Base-by-base conservation (phyloP, 306 rosid genomes). In the Inga oerstediana region DNA sequence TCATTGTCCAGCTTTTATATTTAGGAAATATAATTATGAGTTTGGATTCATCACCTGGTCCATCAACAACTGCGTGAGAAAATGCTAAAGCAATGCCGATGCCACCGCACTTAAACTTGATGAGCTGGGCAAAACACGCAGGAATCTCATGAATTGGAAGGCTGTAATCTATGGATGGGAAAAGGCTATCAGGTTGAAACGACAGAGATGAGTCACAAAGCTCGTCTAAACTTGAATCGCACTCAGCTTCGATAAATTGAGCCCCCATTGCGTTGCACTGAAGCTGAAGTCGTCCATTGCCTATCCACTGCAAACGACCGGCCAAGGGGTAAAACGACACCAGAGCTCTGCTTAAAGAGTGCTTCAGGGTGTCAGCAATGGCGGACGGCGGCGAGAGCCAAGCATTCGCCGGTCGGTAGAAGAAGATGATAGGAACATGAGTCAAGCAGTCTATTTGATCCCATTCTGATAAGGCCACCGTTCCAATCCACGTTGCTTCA, bases 321-420 rank as follows among this genome's bases (percentile, higher is more conserved):
- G 93, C 93, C 0, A 91, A 52, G 3, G 93, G 94, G 45, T 94
- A 91, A 88, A 89, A 94, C 45, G 89, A 84, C 68, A 89, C 92
- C 3, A 92, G 73, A 8, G 82, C 89, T 30, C 79, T 32, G 77
- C 90, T 70, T 15, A 94, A 24, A 0, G 98, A 92, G 70, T 64
- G 80, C 61, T 59, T 90, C 41, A 89, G 82, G 30, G 86, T 82
- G 56, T 83, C 67, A 61, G 87, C 27, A 11, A 89, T 85, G 14
- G 59, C 34, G 19, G 75, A 43, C 0, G 48, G 10, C 6, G 71
- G 13, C 11, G 77, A 20, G 16, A 79, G 69, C 77, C 80, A 75
- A 19, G 61, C 70, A 48, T 66, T 71, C 17, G 87, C 37, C 15
- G 83, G 62, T 0, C 43, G 81, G 80, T 91, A 93, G 81, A 90